Evolutionary conservation across 805 yeast species (phyloP).

Genomic region (Saturnispora sekii): DNA sequence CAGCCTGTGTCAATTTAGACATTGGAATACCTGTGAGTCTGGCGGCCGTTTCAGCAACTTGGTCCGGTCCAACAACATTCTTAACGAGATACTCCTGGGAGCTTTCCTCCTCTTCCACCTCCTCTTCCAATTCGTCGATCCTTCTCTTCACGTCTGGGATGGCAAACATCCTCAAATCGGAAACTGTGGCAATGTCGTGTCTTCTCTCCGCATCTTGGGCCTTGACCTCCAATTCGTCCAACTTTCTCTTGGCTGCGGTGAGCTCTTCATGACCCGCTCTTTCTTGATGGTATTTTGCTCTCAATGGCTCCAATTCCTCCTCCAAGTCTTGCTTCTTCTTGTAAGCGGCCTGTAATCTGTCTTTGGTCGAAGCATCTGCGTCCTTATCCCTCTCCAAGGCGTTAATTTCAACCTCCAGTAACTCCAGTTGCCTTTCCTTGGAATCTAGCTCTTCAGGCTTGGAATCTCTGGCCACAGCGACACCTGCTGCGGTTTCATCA

Average conservation of each 20-base stretch:
- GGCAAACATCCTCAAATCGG: constrained; percentile 94
- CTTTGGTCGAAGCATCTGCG: constrained; percentile 73
- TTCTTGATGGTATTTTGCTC: constrained; percentile 79
- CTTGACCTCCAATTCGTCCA: constrained; percentile 87
- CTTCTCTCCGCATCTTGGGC: constrained; percentile 97
- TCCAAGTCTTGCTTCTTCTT: constrained; percentile 74
- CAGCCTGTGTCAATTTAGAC: constrained; percentile 87
- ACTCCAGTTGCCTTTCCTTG: constrained; percentile 83
- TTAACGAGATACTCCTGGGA: constrained; percentile 53
- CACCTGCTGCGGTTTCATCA: constrained; percentile 94
- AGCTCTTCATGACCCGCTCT: constrained; percentile 86
- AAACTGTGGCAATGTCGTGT: constrained; percentile 87
- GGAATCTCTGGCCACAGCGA: constrained; percentile 96
- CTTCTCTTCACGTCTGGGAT: constrained; percentile 82
- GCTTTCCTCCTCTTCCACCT: constrained; percentile 56
- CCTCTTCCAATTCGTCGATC: constrained; percentile 63
- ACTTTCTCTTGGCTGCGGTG: constrained; percentile 77
- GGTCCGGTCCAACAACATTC: constrained; percentile 73
- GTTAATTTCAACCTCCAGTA: constrained; percentile 89
- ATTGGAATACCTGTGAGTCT: constrained; percentile 96
- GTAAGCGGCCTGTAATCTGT: constrained; percentile 70
- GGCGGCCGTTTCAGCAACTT: constrained; percentile 92
- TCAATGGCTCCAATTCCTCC: constrained; percentile 76
- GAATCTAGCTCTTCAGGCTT: constrained; percentile 95
- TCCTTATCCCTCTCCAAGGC: constrained; percentile 95